Evolutionary conservation across 2,329 filamentous ascomycete genomes (phyloP).

Genomic region (Ceratocystis colombiana): DNA sequence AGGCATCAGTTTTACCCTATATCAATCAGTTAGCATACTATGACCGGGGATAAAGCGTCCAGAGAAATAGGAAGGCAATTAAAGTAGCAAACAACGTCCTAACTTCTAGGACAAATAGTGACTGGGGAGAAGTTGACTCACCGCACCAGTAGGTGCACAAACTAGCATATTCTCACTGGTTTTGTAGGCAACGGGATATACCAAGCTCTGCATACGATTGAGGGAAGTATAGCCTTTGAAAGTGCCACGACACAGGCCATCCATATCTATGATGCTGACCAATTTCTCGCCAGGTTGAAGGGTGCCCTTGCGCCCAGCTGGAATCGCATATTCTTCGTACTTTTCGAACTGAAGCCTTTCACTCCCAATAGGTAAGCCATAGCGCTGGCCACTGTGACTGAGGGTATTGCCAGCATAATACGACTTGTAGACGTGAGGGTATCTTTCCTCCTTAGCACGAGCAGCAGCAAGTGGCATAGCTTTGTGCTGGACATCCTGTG

Average conservation of each 20-base stretch:
- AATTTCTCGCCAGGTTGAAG: conserved; percentile 64
- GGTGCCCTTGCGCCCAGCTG: conserved; percentile 67
- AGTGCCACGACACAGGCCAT: conserved; percentile 79
- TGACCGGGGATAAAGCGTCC: background rate
- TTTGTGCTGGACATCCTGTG: conserved; percentile 76
- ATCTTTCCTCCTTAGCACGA: conserved; percentile 62
- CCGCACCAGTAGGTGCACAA: conserved; percentile 89
- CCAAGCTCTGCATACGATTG: conserved; percentile 96
- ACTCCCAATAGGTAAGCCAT: conserved; percentile 67
- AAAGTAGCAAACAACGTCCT: background rate
- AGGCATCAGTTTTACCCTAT: conserved; percentile 93
- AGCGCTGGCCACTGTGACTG: conserved; percentile 68
- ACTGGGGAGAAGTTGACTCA: conserved; percentile 34
- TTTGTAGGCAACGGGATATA: conserved; percentile 89
- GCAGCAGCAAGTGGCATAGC: conserved; percentile 58
- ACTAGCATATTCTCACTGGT: conserved; percentile 98
- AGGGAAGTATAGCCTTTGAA: conserved; percentile 89
- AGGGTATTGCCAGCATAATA: conserved; percentile 80
- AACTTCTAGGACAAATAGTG: no score
- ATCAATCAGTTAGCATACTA: background rate
- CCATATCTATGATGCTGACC: conserved; percentile 69
- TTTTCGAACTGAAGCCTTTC: conserved; percentile 59
- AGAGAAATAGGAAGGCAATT: background rate
- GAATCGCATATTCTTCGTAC: conserved; percentile 84
- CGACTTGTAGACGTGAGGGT: conserved; percentile 85